Base-by-base conservation (phyloP, 257 asterid species). In the Eustoma russellianum region DNA sequence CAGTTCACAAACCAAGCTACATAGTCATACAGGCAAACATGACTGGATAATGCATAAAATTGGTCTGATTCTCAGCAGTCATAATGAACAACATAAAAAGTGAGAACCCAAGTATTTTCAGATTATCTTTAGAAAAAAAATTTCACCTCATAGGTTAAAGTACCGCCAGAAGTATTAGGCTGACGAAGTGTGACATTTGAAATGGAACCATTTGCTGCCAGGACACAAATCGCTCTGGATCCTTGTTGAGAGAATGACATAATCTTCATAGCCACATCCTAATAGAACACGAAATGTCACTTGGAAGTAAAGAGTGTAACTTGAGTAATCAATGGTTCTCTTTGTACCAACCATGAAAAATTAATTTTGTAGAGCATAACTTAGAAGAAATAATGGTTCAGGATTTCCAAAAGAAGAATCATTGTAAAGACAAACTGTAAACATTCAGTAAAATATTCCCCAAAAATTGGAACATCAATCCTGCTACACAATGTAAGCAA, bases 81-180 rank as follows among this genome's bases (percentile, higher is more conserved):
- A 3, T 15, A 10, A 30, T 17, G 30, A 13, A 48, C 13, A 15
- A n/a, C 5, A 49, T 15, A n/a, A 24, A 24, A 24, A 24, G 30
- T 24, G 30, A 24, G 40, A 9, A 46, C 13, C 28, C 35, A 48
- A 49, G 33, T 18, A 41, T 51, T 41, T 30, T 14, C 2, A 52
- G 38, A 16, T 9, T 1, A 9, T 2, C n/a, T n/a, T 33, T 16
- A 2, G 7, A n/a, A n/a, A 43, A n/a, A 24, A 62, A 41, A n/a
- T 53, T 35, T 9, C 62, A 83, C 98, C 94, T 86, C 98, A 17
- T 86, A 90, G 17, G 96, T 90, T 58, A 86, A 70, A 48, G 96
- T 90, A n/a, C 96, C 96, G 50, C 96, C 98, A 9, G 88, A 83
- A 68, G 93, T 86, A 77, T 67, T 83, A n/a, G 93, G 72, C 66